These are phyloP conservation scores for Cladosporium sphaerospermum DNA, from an alignment of 2,329 filamentous ascomycete genomes.

Conservation along the genomic window DNA sequence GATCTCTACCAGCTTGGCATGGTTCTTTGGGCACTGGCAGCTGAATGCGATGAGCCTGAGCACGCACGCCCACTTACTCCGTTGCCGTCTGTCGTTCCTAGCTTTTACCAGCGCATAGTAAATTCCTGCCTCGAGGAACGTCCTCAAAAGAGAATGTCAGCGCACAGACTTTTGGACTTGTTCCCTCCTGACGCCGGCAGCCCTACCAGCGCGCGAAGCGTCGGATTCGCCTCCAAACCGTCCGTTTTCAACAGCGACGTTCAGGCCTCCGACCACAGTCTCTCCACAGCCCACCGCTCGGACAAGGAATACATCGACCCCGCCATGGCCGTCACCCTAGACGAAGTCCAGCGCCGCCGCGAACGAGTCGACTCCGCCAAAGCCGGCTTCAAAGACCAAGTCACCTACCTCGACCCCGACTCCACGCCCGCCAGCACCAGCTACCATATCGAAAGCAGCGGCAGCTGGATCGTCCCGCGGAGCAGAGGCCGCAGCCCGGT, in stretches of 20 bases:
- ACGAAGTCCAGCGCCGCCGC: constrained; percentile 34
- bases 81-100: constrained; percentile 55
- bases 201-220: constrained; percentile 1
- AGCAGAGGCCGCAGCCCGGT: constrained; percentile 31
- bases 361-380: constrained; percentile 10
- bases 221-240: constrained; percentile 4
- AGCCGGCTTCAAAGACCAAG: constrained; percentile 19
- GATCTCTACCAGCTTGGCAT: constrained; percentile 95
- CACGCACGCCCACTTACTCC: constrained; percentile 62
- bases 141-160: constrained; percentile 67
- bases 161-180: constrained; percentile 61
- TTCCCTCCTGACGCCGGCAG: constrained; percentile 50
- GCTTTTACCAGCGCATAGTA: constrained; percentile 72
- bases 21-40: constrained; percentile 89
- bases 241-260: not conserved
- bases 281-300: constrained; percentile 35
- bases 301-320: constrained; percentile 46
- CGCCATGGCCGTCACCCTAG: constrained; percentile 36
- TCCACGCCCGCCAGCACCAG: constrained; percentile 37
- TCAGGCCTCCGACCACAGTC: constrained; percentile 29
- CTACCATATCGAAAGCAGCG: constrained; percentile 38
- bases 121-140: constrained; percentile 68
- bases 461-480: constrained; percentile 38
- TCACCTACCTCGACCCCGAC: constrained; percentile 29
- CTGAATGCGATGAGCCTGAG: constrained; percentile 85